Percentiles rank a stretch among this genome's conserved stretches.
Conservation (phyloP, 1,139 yeast genomes). For the Arxiozyma telluris region DNA sequence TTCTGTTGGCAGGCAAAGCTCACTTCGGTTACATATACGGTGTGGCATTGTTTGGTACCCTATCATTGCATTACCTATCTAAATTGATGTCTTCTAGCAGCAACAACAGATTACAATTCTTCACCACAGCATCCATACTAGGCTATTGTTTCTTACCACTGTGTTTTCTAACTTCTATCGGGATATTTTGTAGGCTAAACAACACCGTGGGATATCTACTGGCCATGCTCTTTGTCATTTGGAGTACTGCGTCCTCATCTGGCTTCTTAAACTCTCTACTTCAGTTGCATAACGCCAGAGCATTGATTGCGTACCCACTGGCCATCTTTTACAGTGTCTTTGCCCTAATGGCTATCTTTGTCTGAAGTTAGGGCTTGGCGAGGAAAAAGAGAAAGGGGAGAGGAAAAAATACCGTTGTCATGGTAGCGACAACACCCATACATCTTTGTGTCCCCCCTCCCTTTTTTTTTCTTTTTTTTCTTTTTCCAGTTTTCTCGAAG, state of each 20-base stretch:
- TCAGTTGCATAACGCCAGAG: slow-evolving; percentile 76
- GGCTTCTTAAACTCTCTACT: slow-evolving; percentile 86
- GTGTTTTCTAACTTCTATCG: slow-evolving; percentile 66
- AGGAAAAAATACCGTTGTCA: not conserved
- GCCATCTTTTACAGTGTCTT: slow-evolving; percentile 87
- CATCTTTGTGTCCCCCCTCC: too few species aligned
- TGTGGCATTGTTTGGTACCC: slow-evolving; percentile 84
- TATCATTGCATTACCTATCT: slow-evolving; percentile 74
- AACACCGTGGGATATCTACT: slow-evolving; percentile 65
- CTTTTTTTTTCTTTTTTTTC: too few species aligned
- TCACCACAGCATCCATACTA: slow-evolving; percentile 61
- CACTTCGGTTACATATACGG: slow-evolving; percentile 97
- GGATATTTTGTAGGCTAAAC: slow-evolving; percentile 62
- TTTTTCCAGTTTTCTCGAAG: not conserved
- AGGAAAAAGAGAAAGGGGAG: too few species aligned
- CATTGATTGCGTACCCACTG: slow-evolving; percentile 87
- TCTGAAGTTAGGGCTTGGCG: slow-evolving; percentile 31
- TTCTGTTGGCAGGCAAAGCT: slow-evolving; percentile 79
- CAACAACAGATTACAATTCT: slow-evolving; percentile 21
- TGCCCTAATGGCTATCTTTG: slow-evolving; percentile 93
- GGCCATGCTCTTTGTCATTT: slow-evolving; percentile 63
- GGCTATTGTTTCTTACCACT: slow-evolving; percentile 92
- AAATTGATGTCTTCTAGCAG: slow-evolving; percentile 54
- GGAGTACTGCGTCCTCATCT: slow-evolving; percentile 94
- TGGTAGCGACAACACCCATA: not conserved